Conservation (phyloP, 257 asterid genomes). For the Capsicum rhomboideum region DNA sequence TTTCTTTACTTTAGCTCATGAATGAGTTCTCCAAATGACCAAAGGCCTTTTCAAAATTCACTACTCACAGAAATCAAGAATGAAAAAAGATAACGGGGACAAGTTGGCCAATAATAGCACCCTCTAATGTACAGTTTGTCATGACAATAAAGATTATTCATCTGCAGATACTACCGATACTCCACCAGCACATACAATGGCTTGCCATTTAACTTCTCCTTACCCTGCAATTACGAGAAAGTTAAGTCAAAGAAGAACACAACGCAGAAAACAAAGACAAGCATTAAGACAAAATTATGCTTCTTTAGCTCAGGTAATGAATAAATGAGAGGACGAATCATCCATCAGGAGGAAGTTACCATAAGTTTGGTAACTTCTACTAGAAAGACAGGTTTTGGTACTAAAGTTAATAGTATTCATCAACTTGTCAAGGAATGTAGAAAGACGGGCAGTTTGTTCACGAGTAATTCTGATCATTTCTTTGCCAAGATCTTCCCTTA, state of each 20-base stretch:
- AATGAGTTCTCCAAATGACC: conserved; percentile 4
- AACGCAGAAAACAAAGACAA: neutral
- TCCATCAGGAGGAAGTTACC: neutral
- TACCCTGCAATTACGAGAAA: conserved; percentile 33
- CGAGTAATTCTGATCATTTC: neutral
- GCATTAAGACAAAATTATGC: neutral
- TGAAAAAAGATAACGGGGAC: neutral
- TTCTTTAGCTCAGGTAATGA: neutral
- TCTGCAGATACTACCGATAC: conserved; percentile 28
- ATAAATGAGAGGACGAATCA: too few relatives aligned
- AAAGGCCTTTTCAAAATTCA: neutral
- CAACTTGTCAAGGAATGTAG: neutral
- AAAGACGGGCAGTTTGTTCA: neutral
- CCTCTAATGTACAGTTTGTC: conserved; percentile 19
- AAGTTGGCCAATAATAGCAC: neutral
- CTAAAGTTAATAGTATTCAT: neutral
- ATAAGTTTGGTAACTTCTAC: neutral
- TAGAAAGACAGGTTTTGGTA: neutral
- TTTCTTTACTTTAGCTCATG: neutral
- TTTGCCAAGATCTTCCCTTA: neutral
- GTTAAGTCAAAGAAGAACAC: neutral
- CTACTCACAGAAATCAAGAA: neutral
- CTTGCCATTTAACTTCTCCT: conserved; percentile 61
- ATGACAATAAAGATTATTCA: neutral
- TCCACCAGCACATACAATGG: conserved; percentile 69